phyloP scores from a whole-genome alignment of 768 basidiomycete species.

The Dacryopinax spathularia region DNA sequence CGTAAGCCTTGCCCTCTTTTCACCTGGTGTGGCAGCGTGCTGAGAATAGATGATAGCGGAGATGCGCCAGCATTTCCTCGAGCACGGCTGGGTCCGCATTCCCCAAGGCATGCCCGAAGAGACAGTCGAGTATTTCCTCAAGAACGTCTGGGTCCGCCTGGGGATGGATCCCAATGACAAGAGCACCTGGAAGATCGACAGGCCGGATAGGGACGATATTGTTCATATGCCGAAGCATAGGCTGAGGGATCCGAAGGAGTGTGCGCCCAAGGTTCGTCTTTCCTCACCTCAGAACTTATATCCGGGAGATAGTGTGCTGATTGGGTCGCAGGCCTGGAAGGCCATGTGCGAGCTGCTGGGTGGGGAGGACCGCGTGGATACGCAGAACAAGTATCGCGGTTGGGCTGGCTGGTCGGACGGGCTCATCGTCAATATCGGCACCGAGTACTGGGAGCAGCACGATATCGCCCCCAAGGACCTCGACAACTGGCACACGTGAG shows the following conservation, averaged over 20 bases:
- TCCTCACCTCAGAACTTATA: neutral
- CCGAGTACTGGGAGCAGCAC: constrained; percentile 22
- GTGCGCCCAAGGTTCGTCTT: constrained; percentile 34
- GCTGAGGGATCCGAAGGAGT: constrained; percentile 31
- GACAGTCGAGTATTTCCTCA: constrained; percentile 36
- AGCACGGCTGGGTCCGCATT: constrained; percentile 41
- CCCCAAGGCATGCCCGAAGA: constrained; percentile 39
- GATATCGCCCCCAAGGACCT: constrained; percentile 34
- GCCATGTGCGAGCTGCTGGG: constrained; percentile 49
- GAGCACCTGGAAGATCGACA: constrained; percentile 33
- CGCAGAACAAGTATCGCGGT: neutral
- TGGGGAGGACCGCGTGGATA: constrained; percentile 42
- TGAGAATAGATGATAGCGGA: constrained; percentile 15
- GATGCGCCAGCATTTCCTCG: constrained; percentile 41
- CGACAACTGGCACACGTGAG: constrained; percentile 40
- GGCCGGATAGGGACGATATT: constrained; percentile 20
- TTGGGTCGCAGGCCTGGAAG: constrained; percentile 28
- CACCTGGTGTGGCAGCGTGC: neutral
- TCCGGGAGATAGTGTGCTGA: neutral
- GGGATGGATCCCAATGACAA: constrained; percentile 38
- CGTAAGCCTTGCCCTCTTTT: neutral
- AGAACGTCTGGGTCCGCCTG: constrained; percentile 29
- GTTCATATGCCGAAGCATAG: constrained; percentile 43
- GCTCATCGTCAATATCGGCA: constrained; percentile 50
- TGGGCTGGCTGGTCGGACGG: constrained; percentile 34